Base-by-base conservation (phyloP, 306 rosid species). In the Cercis canadensis region DNA sequence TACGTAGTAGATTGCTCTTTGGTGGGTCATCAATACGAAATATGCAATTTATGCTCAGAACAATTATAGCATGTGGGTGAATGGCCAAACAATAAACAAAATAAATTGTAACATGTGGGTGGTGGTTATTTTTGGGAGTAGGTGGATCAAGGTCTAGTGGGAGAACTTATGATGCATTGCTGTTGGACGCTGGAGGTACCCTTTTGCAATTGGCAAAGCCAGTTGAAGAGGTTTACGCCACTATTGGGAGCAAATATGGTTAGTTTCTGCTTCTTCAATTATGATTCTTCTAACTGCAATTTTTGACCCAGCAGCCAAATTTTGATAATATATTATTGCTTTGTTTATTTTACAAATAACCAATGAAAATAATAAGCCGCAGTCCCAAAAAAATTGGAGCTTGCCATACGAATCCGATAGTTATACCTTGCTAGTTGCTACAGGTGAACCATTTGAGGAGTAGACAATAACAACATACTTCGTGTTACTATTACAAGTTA, bases 101-200 rank as follows among this genome's bases (percentile, higher is more conserved):
- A 32, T 12, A 37, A 9, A 36, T 16, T 72, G 29, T 8, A 45
- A 31, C 32, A 4, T 4, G 15, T 19, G 18, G 18, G 34, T 36
- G 44, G 13, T 46, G 17, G 17, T 24, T 33, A 37, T 50, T 65
- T 67, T 3, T 57, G 18, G 53, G 50, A 44, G 14, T 65, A 77
- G 85, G 32, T 75, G 74, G 76, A 56, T 72, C 78, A 41, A 60
- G 78, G 46, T 57, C 67, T 11, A 0, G 44, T 36, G 55, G 54
- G 43, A 82, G 72, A 54, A 77, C 78, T 24, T 94, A 88, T 49
- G 98, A 90, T 67, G 96, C 89, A 49, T 79, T 94, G 81, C 57
- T 94, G 51, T 80, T 94, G 79, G 98, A 94, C 78, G 97, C 99
- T 57, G 97, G 99, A 62, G 98, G 99, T 46, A 94, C 99, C 14